Percentiles rank a stretch among this genome's conserved stretches.
These are phyloP conservation scores for Lomentospora prolificans DNA, from an alignment of 2,329 filamentous ascomycete species.

Conservation along the genomic window DNA sequence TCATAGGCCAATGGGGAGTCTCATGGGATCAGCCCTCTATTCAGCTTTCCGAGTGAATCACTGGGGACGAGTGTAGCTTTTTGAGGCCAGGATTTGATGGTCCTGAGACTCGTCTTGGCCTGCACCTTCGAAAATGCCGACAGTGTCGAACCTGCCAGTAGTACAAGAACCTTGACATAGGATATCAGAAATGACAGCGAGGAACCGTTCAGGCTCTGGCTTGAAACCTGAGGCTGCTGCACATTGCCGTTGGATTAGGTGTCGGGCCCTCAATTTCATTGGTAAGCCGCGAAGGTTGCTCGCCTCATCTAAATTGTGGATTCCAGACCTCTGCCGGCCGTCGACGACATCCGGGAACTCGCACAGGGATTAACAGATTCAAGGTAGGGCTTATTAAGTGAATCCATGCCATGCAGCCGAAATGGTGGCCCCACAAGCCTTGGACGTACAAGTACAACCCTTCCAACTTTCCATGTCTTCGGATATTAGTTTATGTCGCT, in stretches of 20 bases:
- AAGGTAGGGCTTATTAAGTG: no score
- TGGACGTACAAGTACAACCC: no score
- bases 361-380: no score
- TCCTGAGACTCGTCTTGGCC: neutral
- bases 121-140: neutral
- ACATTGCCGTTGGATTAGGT: neutral
- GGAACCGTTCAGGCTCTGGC: neutral
- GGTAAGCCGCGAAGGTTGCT: neutral
- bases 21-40: neutral
- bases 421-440: no score
- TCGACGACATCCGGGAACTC: neutral
- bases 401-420: no score
- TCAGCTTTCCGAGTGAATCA: neutral
- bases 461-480: no score
- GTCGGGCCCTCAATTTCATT: neutral
- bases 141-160: neutral
- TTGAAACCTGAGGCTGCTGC: neutral
- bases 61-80: neutral
- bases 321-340: neutral
- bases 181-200: neutral
- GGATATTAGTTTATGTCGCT: no score
- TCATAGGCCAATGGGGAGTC: neutral
- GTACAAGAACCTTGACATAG: neutral
- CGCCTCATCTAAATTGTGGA: neutral
- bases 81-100: neutral